Conservation (phyloP, 495 filamentous ascomycete species). For the Trichoderma asperelloides region DNA sequence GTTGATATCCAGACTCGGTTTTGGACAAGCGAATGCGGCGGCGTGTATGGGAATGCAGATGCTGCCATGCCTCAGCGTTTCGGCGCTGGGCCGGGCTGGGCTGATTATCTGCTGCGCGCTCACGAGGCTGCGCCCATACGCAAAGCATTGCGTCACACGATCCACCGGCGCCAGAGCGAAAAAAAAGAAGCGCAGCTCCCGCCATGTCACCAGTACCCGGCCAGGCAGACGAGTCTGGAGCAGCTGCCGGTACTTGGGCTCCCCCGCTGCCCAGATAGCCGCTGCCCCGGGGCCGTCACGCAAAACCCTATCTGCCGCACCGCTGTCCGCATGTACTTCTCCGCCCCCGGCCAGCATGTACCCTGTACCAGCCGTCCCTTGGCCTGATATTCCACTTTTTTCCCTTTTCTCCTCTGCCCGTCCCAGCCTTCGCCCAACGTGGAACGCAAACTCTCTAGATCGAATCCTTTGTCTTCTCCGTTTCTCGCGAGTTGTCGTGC, state of each 20-base stretch:
- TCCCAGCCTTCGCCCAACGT: no score
- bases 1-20: neutral
- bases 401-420: no score
- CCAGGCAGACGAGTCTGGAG: neutral
- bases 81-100: neutral
- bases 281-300: neutral
- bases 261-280: neutral
- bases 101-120: neutral
- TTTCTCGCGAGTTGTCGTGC: neutral
- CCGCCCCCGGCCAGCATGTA: neutral
- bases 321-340: neutral
- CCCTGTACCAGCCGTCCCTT: no score
- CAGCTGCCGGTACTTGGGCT: neutral
- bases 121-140: neutral
- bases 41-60: neutral
- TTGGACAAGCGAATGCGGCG: neutral
- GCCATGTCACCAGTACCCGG: neutral
- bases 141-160: conserved; percentile 1
- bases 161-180: neutral
- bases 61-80: neutral
- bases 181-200: neutral
- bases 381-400: no score
- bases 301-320: neutral
- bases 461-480: neutral
- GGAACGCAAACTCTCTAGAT: no score